Base-by-base conservation (phyloP, 768 basidiomycete species). In the Lentinula aciculospora region DNA sequence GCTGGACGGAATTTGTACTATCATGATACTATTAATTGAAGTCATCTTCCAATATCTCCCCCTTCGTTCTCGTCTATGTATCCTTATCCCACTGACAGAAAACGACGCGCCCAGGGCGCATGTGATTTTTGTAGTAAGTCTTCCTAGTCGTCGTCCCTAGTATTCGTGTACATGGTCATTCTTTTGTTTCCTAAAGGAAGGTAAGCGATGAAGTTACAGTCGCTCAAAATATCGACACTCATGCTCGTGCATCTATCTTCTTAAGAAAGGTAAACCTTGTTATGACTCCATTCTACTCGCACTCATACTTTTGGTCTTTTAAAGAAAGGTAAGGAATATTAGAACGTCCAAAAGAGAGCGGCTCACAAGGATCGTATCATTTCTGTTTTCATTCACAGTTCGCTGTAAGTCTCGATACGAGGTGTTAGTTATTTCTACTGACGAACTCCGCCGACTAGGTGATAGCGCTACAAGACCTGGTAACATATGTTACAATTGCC, bases 321-420 rank as follows among this genome's bases (percentile, higher is more conserved):
- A 13, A 39, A 53, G 36, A 53, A 53, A 39, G 51, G 51, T 53
- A 19, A 39, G 21, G 15, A 3, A 27, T 12, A 5, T 44, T 10
- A 19, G 9, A 4, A 44, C 10, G 39, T 19, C 17, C 39, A 40
- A 10, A 29, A 29, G 1, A 1, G 29, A 47, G 25, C 29, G 25
- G 27, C 25, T 47, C 21, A 28, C 46, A 13, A 31, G 21, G 28
- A 4, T 28, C 29, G 25, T 37, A 9, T 21, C 6, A 28, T 53
- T 28, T 21, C 51, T 28, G 23, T n/a, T n/a, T n/a, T n/a, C n/a
- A n/a, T n/a, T n/a, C 51, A 53, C 39, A 53, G 51, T 53, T 53
- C 51, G 51, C 9, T 53, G 51, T 53, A 9, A 28, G 51, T 53
- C 27, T 36, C 19, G 19, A 27, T 31, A 31, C 3, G 4, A 32